Evolutionary conservation across 352 stramenopile genomes (phyloP).

Genomic region (Globisporangium parvum): DNA sequence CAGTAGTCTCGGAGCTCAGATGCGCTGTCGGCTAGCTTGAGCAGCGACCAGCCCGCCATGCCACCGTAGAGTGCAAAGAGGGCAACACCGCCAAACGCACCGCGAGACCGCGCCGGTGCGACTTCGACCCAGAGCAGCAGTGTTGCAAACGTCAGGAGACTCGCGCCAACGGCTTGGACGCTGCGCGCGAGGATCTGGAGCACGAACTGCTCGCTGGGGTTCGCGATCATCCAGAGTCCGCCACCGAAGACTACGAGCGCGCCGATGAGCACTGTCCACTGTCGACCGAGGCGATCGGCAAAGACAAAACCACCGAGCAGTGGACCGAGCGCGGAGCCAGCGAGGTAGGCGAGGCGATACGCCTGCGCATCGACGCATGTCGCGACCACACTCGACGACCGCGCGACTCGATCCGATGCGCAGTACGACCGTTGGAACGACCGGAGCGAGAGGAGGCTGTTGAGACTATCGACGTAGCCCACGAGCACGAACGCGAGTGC

Average conservation of each 20-base stretch:
- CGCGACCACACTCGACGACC: not conserved
- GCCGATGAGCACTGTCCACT: not conserved
- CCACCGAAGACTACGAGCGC: not conserved
- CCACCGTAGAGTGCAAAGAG: not conserved
- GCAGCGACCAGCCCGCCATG: not conserved
- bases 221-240: not conserved
- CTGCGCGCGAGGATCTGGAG: not conserved
- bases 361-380: not conserved
- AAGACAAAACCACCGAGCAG: conserved; percentile 1
- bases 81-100: not conserved
- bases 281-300: not conserved
- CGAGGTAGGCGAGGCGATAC: not conserved
- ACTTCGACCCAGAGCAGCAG: conserved; percentile 1
- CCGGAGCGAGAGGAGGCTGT: conserved; percentile 1
- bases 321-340: not conserved
- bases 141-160: not conserved
- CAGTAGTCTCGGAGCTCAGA: not conserved
- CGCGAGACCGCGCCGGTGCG: not conserved
- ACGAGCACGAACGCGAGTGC: not conserved
- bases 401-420: not conserved
- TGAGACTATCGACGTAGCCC: conserved; percentile 1
- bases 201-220: not conserved
- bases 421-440: not conserved
- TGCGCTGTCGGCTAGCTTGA: not conserved
- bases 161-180: not conserved